Percentiles rank a stretch among this genome's conserved stretches.
phyloP scores from a whole-genome alignment of 2,329 filamentous ascomycete genomes.

The Trichophyton equinum region DNA sequence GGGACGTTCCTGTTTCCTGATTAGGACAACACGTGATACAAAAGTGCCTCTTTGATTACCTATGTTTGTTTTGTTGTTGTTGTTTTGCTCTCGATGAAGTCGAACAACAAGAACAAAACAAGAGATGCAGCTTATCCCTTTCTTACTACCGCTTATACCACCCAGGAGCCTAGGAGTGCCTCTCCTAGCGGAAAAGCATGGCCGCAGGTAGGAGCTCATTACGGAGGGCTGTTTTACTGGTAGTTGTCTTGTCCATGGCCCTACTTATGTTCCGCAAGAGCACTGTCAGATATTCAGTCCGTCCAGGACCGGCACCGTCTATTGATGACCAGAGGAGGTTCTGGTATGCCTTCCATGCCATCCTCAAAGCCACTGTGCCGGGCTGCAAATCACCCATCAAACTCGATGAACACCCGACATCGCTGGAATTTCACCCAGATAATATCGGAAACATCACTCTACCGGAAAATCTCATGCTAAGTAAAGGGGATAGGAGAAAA shows the following conservation, averaged over 20 bases:
- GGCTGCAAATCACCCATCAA: constrained; percentile 12
- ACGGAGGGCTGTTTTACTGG: constrained; percentile 8
- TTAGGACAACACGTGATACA: background rate
- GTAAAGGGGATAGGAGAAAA: constrained; percentile 9
- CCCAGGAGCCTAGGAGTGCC: background rate
- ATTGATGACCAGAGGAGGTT: constrained; percentile 12
- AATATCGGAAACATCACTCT: constrained; percentile 9
- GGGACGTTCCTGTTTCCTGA: background rate
- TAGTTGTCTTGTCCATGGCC: constrained; percentile 2
- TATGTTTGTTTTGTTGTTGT: background rate
- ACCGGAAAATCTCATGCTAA: constrained; percentile 12
- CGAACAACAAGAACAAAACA: background rate
- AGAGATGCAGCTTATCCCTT: background rate
- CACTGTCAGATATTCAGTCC: background rate
- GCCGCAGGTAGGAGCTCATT: constrained; percentile 5
- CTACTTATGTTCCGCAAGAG: background rate
- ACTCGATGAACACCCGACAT: constrained; percentile 9
- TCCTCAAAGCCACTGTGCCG: constrained; percentile 12
- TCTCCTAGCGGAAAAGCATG: constrained; percentile 3
- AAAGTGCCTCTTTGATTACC: constrained; percentile 19
- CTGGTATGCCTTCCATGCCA: constrained; percentile 12
- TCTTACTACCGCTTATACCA: background rate
- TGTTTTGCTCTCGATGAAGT: background rate
- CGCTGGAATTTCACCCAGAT: constrained; percentile 14
- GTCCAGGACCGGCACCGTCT: background rate